phyloP scores from a whole-genome alignment of 148 eudicot genomes.

The Cornus controversa region DNA sequence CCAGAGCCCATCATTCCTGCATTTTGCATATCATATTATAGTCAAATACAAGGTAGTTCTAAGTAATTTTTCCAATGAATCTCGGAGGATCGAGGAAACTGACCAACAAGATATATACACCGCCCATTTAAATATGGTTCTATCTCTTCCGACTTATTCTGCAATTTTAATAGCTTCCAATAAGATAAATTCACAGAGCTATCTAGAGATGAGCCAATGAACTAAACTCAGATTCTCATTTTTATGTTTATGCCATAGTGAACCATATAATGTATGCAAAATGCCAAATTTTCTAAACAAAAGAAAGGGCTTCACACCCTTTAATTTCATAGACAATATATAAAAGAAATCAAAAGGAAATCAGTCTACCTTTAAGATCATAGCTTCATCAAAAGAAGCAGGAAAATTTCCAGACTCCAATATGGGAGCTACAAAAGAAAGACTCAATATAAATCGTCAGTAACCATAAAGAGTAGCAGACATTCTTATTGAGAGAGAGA shows the following conservation, averaged over 20 bases:
- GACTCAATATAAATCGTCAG: conserved; percentile 3
- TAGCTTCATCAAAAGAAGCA: conserved; percentile 44
- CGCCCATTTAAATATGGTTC: conserved; percentile 62
- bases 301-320: not conserved
- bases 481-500: too few relatives aligned
- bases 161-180: conserved; percentile 34
- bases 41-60: not conserved
- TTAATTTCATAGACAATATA: not conserved
- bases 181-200: conserved; percentile 14
- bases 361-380: conserved; percentile 51
- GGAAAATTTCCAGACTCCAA: conserved; percentile 41
- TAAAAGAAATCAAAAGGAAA: not conserved
- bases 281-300: not conserved
- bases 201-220: not conserved
- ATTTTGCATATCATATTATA: conserved; percentile 8
- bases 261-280: not conserved
- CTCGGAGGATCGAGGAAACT: conserved; percentile 32
- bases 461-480: not conserved
- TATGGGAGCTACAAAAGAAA: conserved; percentile 47
- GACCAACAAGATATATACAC: conserved; percentile 93
- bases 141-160: conserved; percentile 68
- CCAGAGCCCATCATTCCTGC: conserved; percentile 99
- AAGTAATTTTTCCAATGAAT: not conserved
- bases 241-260: not conserved
- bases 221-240: conserved; percentile 6